These are phyloP conservation scores for Neltuma alba DNA, from an alignment of 306 rosid genomes.

Conservation along the genomic window DNA sequence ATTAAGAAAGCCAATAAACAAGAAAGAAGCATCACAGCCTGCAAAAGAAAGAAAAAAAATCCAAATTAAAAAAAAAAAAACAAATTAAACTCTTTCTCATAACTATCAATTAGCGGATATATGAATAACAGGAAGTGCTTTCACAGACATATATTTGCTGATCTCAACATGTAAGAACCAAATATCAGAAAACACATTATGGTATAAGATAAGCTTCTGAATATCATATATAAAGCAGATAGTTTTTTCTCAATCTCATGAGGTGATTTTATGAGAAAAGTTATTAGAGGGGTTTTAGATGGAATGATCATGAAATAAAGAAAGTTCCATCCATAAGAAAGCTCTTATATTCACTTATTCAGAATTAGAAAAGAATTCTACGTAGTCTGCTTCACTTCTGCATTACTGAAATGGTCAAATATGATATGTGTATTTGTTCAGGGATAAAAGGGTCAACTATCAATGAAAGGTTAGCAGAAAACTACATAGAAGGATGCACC, in stretches of 20 bases:
- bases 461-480: background rate
- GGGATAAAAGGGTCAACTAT: no score
- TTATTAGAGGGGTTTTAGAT: background rate
- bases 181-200: background rate
- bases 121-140: background rate
- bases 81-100: constrained; percentile 30
- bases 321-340: background rate
- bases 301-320: background rate
- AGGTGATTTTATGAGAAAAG: background rate
- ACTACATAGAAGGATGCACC: background rate
- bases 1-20: constrained; percentile 72
- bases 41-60: constrained; percentile 33
- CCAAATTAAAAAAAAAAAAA: constrained; percentile 12
- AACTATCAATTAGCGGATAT: constrained; percentile 4
- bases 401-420: background rate
- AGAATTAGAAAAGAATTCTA: no score
- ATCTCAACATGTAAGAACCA: background rate
- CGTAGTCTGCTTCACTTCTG: background rate
- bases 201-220: background rate
- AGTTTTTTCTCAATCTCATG: background rate
- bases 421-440: no score
- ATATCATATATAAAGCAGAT: background rate
- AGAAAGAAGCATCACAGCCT: constrained; percentile 79
- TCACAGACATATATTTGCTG: background rate
- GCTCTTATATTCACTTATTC: background rate